Conservation (phyloP, 305 asterid genomes). For the Ajuga reptans region DNA sequence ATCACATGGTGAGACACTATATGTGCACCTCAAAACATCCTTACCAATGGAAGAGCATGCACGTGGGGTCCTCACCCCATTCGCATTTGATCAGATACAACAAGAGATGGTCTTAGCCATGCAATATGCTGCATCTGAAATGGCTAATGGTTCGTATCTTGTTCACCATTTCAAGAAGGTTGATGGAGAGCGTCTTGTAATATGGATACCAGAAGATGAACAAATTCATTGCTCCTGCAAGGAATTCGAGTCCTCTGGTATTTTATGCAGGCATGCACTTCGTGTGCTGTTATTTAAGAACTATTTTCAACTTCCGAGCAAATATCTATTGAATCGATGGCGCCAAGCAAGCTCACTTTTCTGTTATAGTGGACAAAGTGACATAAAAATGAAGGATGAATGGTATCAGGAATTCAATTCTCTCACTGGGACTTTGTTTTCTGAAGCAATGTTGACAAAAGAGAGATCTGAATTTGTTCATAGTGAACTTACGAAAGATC, state of each 20-base stretch:
- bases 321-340: conserved; percentile 50
- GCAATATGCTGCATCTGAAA: conserved; percentile 54
- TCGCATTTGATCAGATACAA: conserved; percentile 41
- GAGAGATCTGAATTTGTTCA: conserved; percentile 50
- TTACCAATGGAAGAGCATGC: conserved; percentile 58
- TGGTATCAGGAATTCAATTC: conserved; percentile 50
- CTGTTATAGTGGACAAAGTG: conserved; percentile 27
- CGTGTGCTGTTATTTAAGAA: conserved; percentile 50
- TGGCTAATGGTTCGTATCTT: conserved; percentile 51
- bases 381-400: conserved; percentile 26
- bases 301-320: conserved; percentile 60
- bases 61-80: conserved; percentile 40
- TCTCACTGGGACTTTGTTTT: conserved; percentile 41
- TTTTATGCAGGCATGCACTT: conserved; percentile 62
- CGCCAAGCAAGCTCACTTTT: conserved; percentile 41
- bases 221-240: conserved; percentile 62
- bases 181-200: conserved; percentile 49
- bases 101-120: conserved; percentile 47
- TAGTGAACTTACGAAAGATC: conserved; percentile 40
- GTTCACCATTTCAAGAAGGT: conserved; percentile 55
- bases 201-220: conserved; percentile 52
- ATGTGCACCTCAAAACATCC: conserved; percentile 47
- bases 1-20: conserved; percentile 30
- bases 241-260: conserved; percentile 58
- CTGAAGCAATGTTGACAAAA: conserved; percentile 47